Conservation (phyloP, 495 filamentous ascomycete species). For the Entonaema liquescens region DNA sequence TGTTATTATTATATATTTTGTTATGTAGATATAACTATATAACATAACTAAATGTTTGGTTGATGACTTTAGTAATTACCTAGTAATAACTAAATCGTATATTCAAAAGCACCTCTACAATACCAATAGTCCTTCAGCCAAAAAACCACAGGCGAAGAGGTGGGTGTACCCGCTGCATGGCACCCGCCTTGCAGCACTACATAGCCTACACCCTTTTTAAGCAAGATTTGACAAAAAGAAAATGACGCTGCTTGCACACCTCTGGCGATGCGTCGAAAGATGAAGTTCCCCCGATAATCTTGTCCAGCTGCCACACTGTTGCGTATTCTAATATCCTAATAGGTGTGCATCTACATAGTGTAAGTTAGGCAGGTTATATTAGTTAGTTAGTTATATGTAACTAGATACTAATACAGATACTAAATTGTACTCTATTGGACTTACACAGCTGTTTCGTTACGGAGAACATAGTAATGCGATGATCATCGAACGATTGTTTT, state of each 20-base stretch:
- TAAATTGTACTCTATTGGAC: neutral
- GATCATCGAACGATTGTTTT: constrained; percentile 37
- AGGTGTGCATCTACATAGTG: constrained; percentile 10
- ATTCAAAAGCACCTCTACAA: no score
- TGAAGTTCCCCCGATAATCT: neutral
- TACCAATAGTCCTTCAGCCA: no score
- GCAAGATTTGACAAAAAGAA: constrained; percentile 22
- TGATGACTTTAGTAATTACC: no score
- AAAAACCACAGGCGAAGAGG: constrained; percentile 1
- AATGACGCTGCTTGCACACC: constrained; percentile 25
- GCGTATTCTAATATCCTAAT: neutral
- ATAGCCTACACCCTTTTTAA: neutral
- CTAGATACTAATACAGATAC: neutral
- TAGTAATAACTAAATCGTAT: no score
- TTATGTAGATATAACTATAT: no score
- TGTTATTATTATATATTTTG: no score
- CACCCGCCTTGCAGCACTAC: constrained; percentile 26
- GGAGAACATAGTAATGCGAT: constrained; percentile 29
- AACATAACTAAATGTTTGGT: no score
- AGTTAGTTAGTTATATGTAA: no score
- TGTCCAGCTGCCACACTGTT: neutral
- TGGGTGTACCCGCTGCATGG: constrained; percentile 22
- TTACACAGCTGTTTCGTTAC: constrained; percentile 6
- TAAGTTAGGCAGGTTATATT: constrained; percentile 2
- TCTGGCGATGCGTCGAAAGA: constrained; percentile 9